phyloP scores from a whole-genome alignment of 75 land plant species.

The Cryptomeria japonica region DNA sequence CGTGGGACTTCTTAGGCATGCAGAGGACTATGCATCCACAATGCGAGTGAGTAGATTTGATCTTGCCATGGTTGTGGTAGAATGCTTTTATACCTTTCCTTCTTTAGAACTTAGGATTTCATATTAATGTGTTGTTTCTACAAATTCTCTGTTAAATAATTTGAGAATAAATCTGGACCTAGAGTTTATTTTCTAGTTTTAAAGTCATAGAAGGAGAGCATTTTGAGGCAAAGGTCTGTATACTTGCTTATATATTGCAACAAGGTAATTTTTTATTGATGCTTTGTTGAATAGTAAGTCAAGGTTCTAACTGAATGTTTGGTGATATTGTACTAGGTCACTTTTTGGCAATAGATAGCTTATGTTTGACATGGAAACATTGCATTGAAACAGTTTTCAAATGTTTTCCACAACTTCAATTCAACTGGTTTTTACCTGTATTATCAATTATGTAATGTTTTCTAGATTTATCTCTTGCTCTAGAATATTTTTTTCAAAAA shows the following conservation, averaged over 20 bases:
- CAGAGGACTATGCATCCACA: constrained; percentile 85
- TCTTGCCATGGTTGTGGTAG: background rate
- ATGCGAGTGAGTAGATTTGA: constrained; percentile 54
- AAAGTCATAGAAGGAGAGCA: background rate
- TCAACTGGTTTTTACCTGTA: background rate
- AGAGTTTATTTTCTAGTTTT: background rate
- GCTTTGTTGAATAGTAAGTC: background rate
- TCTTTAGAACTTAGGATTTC: background rate
- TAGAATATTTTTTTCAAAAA: background rate
- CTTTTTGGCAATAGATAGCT: background rate
- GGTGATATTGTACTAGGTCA: background rate
- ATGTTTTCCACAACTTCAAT: background rate
- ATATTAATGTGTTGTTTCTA: background rate
- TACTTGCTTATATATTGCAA: background rate
- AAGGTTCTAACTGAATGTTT: background rate
- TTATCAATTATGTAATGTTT: background rate
- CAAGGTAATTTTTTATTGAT: background rate
- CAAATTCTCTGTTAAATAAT: background rate
- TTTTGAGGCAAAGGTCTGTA: background rate
- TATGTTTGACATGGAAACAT: background rate
- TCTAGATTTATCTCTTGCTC: background rate
- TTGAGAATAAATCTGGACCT: background rate
- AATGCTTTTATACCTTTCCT: constrained; percentile 2
- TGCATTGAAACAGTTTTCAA: background rate
- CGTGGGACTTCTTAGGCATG: constrained; percentile 90